Base-by-base conservation (phyloP, 495 filamentous ascomycete species). In the Talaromyces adpressus region DNA sequence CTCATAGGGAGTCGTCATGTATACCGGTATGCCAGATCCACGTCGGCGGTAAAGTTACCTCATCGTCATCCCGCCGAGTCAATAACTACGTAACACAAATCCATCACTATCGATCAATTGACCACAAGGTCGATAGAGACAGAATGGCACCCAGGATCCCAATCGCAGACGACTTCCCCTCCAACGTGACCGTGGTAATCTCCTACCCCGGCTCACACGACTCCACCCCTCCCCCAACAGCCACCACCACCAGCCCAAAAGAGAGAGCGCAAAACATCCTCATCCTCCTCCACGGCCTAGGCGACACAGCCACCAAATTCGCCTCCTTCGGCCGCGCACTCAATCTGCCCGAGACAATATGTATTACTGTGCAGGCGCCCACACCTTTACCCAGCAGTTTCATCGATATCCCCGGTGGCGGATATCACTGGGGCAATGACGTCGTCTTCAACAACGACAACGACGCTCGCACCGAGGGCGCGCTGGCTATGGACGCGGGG, bases 351-450 rank as follows among this genome's bases (percentile, higher is more conserved):
- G 89, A 92, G 69, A 94, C 95, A 49, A 82, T 84, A 30, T 83
- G 85, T 68, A 80, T 98, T 36, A 84, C 91, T 4, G 72, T 98
- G 27, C 88, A 87, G 70, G 94, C 85, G 0, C 86, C 88, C 0
- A 79, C 75, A n/a, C 84, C 85, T 0, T 76, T 98, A 3, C 92
- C 93, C 6, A 81, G 87, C 23, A 74, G 82, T 6, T 71, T 90
- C 3, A 84, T 91, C 58, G 80, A 88, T 29, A 12, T 56, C 6
- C 52, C 52, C 22, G 76, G 93, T 0, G 80, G 84, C 12, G 91
- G 91, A 23, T 97, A 86, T 71, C 92, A 97, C 75, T 98, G 93
- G 93, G 92, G 92, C 58, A 91, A 98, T 72, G 93, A 98, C 70
- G 73, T 98, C 34, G 69, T 81, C 2, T 85, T 97, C 57, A 85